Base-by-base conservation (phyloP, 768 basidiomycete species). In the Mycena rosella region DNA sequence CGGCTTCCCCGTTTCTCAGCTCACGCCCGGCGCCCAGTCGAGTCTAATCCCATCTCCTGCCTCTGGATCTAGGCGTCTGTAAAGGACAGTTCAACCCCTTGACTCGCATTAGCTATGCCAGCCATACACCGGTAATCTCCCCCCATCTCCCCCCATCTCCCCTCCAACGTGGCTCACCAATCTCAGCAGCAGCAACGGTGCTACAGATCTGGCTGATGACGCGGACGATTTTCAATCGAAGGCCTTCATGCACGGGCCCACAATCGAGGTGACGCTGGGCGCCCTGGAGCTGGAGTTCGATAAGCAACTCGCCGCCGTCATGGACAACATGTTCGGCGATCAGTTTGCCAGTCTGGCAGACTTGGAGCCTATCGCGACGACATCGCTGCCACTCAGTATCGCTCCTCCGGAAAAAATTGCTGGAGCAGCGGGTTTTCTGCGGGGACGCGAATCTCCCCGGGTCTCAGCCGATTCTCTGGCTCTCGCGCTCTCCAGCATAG, bases 221-320 rank as follows among this genome's bases (percentile, higher is more conserved):
- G 59, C 30, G 14, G 48, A 44, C 29, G 20, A 24, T 22, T 18
- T 38, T 22, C 53, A 34, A 24, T 26, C 7, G 6, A 13, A 24
- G 4, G 45, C 10, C n/a, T 44, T 27, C 27, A 26, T 14, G 18
- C 7, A 13, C 49, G 27, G 54, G 11, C 59, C 65, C 0, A 66
- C 65, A 48, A 20, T 67, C 27, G 53, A 67, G 15, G n/a, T 61
- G 24, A 44, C 48, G 5, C 36, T 67, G 11, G 14, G 40, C 15
- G 58, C 44, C 4, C 58, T 67, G 38, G 65, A 60, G 29, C 59
- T 49, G 7, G 59, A 67, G n/a, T 61, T 60, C 53, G 65, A 67
- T 17, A 47, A 30, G 9, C 53, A 67, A 30, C 24, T 67, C 32
- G 2, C 32, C 3, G 30, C 26, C 9, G 58, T 49, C 45, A 55